Conservation (phyloP, 805 yeast species). For the Saccharomycopsis synnaedendra region DNA sequence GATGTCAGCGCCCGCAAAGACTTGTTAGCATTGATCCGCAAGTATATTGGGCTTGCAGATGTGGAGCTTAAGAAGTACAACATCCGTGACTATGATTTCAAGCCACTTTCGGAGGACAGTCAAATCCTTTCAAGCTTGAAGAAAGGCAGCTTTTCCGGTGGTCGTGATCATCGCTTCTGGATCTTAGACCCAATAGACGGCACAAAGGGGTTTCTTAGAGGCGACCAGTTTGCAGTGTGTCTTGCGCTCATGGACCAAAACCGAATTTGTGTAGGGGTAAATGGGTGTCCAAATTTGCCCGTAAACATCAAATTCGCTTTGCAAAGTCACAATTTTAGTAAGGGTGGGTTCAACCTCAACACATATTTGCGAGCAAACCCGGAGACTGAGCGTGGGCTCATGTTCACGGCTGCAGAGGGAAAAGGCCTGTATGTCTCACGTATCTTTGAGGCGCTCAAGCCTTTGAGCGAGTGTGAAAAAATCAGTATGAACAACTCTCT, state of each 20-base stretch:
- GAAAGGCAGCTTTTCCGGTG: constrained; percentile 40
- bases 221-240: constrained; percentile 96
- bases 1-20: constrained; percentile 42
- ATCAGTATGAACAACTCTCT: constrained; percentile 36
- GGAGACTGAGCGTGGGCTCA: constrained; percentile 30
- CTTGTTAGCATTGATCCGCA: constrained; percentile 45
- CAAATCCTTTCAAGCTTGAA: background rate
- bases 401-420: constrained; percentile 54
- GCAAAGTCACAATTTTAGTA: constrained; percentile 16
- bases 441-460: background rate
- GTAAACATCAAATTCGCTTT: constrained; percentile 30
- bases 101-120: constrained; percentile 15
- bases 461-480: background rate
- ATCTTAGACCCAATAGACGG: constrained; percentile 98
- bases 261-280: constrained; percentile 75
- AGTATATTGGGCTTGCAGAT: constrained; percentile 47
- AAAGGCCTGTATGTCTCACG: constrained; percentile 51
- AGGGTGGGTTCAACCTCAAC: constrained; percentile 2
- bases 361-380: background rate
- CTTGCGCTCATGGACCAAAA: constrained; percentile 83
- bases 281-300: constrained; percentile 91
- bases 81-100: constrained; percentile 16
- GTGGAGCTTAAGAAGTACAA: constrained; percentile 20
- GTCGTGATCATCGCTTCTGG: constrained; percentile 79
- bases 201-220: constrained; percentile 90